Percentiles rank a stretch among this genome's conserved stretches.
Evolutionary conservation across 2,329 filamentous ascomycete species (phyloP).

Genomic region (Colletotrichum sojae): DNA sequence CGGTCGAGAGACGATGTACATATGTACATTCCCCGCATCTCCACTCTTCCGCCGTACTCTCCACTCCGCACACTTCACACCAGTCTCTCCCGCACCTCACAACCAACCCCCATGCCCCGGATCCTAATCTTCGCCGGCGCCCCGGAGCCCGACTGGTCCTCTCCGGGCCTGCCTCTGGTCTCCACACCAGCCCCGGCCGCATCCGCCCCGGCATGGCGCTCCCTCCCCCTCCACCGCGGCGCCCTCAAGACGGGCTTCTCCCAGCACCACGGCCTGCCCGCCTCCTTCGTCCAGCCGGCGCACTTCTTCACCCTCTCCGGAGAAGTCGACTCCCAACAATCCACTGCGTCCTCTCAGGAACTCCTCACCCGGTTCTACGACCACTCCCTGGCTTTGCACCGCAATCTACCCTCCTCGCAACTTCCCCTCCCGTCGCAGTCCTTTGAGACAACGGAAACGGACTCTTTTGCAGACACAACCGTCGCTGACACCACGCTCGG

Average conservation of each 20-base stretch:
- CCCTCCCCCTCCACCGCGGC: conserved; percentile 62
- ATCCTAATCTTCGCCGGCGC: conserved; percentile 57
- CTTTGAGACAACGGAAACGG: conserved; percentile 43
- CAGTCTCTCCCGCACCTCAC: not conserved
- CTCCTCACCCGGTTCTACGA: conserved; percentile 79
- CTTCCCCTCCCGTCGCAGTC: conserved; percentile 50
- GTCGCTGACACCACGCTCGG: conserved; percentile 46
- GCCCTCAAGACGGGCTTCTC: conserved; percentile 67
- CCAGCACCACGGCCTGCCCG: conserved; percentile 58
- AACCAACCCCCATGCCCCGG: conserved; percentile 44
- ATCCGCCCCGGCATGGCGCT: conserved; percentile 64
- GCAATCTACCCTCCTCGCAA: conserved; percentile 75
- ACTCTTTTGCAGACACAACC: conserved; percentile 50
- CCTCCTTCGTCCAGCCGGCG: conserved; percentile 47
- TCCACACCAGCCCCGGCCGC: not conserved
- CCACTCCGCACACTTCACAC: not conserved
- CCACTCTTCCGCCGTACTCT: not conserved
- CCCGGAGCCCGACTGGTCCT: conserved; percentile 47
- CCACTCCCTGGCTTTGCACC: conserved; percentile 80
- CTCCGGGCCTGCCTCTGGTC: conserved; percentile 48
- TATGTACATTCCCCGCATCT: too few relatives aligned
- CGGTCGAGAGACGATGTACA: too few relatives aligned
- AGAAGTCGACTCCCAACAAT: conserved; percentile 29
- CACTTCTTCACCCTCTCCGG: conserved; percentile 64
- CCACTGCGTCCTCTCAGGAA: conserved; percentile 20